Percentiles rank a stretch among this genome's conserved stretches.
Evolutionary conservation across 106 monocot species (phyloP).

Genomic region (Phalaenopsis aphrodite): DNA sequence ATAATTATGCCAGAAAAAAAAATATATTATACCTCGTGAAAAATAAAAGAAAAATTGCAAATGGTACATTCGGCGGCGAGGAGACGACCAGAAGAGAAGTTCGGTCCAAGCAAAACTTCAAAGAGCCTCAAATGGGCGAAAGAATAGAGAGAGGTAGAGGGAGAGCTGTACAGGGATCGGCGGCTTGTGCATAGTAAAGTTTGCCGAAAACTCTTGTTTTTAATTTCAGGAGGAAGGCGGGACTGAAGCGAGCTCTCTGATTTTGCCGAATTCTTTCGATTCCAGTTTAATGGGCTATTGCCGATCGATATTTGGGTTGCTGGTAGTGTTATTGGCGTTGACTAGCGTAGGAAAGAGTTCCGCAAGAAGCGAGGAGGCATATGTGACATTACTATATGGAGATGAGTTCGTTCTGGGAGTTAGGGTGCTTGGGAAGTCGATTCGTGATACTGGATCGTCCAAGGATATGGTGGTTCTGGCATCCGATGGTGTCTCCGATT

Average conservation of each 20-base stretch:
- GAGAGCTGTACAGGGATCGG: too few relatives aligned
- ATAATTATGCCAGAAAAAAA: too few relatives aligned
- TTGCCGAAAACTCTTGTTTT: too few relatives aligned
- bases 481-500: constrained; percentile 83
- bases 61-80: too few relatives aligned
- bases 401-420: constrained; percentile 89
- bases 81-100: too few relatives aligned
- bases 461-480: constrained; percentile 77
- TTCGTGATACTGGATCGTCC: constrained; percentile 63
- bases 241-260: neutral
- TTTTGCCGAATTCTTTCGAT: neutral
- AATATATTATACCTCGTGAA: too few relatives aligned
- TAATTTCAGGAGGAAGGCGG: neutral
- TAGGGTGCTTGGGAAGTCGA: constrained; percentile 87
- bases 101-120: too few relatives aligned
- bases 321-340: constrained; percentile 7
- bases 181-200: too few relatives aligned
- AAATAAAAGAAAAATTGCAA: too few relatives aligned
- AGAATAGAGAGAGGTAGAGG: too few relatives aligned
- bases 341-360: constrained; percentile 2
- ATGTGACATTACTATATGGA: constrained; percentile 77
- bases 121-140: too few relatives aligned
- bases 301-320: constrained; percentile 13
- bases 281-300: neutral
- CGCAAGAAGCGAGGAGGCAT: constrained; percentile 40